A percentile compares a stretch with the other conserved stretches of the same genome.
Conservation (phyloP, 129 eudicot genomes). For the Smallanthus sonchifolius region DNA sequence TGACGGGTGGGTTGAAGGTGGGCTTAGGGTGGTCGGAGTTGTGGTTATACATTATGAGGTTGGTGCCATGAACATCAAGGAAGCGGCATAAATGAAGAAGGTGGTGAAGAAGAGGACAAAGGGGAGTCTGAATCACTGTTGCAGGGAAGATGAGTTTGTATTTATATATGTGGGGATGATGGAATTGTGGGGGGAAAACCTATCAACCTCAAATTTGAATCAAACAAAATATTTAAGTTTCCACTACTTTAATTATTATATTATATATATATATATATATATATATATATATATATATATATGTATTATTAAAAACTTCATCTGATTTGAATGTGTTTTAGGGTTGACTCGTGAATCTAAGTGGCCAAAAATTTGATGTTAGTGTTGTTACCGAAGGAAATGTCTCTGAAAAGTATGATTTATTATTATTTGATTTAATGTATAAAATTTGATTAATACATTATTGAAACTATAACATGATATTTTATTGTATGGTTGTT, state of each 20-base stretch:
- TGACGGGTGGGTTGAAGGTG: conserved; percentile 36
- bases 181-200: conserved; percentile 27
- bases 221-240: conserved; percentile 3
- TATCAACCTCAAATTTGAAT: conserved; percentile 32
- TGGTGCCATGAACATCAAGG: conserved; percentile 30
- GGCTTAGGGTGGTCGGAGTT: conserved; percentile 38
- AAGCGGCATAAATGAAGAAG: conserved; percentile 26
- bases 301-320: neutral
- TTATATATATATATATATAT: no score
- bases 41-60: conserved; percentile 22
- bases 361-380: neutral
- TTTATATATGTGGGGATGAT: conserved; percentile 36
- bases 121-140: conserved; percentile 31
- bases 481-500: no score
- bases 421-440: no score
- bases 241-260: neutral
- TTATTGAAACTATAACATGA: no score
- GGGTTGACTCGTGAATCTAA: neutral
- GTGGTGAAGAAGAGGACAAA: conserved; percentile 22
- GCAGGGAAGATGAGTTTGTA: conserved; percentile 32
- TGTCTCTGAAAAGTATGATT: no score
- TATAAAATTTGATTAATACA: no score
- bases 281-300: no score
- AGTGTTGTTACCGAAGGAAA: no score
- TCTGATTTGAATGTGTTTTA: neutral